Evolutionary conservation across 73 alveolate genomes (phyloP).

Genomic region (Paramecium octaurelia): DNA sequence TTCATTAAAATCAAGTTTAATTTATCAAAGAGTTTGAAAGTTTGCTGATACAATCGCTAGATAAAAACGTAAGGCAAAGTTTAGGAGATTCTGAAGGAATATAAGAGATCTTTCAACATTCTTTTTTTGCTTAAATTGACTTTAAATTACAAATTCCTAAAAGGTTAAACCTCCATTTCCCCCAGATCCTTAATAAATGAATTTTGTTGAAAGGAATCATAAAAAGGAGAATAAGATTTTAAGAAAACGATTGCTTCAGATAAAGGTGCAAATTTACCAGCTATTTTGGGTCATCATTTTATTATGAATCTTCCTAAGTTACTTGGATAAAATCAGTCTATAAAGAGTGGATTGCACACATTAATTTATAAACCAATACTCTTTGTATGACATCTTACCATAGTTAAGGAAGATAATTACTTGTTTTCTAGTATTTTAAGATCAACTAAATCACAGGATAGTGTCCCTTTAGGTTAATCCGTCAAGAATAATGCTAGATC

Average conservation of each 20-base stretch:
- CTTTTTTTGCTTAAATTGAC: slow-evolving; percentile 41
- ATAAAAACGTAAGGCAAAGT: slow-evolving; percentile 82
- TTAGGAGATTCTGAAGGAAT: slow-evolving; percentile 73
- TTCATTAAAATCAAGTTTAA: neutral
- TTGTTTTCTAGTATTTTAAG: neutral
- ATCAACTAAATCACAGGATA: slow-evolving; percentile 12
- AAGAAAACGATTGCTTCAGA: slow-evolving; percentile 33
- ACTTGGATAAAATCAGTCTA: neutral
- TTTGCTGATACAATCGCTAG: slow-evolving; percentile 70
- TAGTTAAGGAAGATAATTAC: slow-evolving; percentile 20
- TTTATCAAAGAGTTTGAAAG: slow-evolving; percentile 64
- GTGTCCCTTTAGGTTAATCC: neutral
- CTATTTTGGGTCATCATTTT: neutral
- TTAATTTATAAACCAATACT: neutral
- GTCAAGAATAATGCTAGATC: slow-evolving; percentile 26
- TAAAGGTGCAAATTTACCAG: neutral
- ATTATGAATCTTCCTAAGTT: slow-evolving; percentile 23
- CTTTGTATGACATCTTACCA: slow-evolving; percentile 35
- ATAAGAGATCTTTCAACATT: slow-evolving; percentile 54
- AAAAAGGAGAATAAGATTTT: slow-evolving; percentile 59
- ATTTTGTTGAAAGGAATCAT: slow-evolving; percentile 60
- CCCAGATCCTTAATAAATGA: slow-evolving; percentile 52
- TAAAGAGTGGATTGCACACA: neutral
- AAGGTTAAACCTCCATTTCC: slow-evolving; percentile 58
- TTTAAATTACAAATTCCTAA: neutral